Percentiles rank a stretch among this genome's conserved stretches.
phyloP scores from a whole-genome alignment of 1,284 basidiomycete species.

The Heterobasidion annosum region DNA sequence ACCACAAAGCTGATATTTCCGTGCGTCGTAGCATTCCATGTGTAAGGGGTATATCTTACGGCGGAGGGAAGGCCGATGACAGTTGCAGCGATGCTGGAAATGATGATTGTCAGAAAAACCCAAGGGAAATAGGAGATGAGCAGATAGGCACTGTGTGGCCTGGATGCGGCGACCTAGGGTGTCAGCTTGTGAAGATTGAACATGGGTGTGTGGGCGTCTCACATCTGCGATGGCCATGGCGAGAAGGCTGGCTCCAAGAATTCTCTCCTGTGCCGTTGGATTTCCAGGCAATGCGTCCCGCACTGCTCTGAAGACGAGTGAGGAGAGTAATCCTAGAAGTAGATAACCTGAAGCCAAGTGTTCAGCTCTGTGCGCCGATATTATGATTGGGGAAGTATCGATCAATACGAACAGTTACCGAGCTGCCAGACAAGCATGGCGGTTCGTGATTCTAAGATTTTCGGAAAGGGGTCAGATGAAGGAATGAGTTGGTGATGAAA shows the following conservation, averaged over 20 bases:
- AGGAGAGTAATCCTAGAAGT: conserved; percentile 56
- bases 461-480: conserved; percentile 21
- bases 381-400: background rate
- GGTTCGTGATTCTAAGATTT: conserved; percentile 38
- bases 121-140: background rate
- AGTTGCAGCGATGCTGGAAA: conserved; percentile 44
- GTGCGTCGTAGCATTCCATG: conserved; percentile 67
- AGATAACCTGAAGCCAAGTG: conserved; percentile 45
- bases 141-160: conserved; percentile 47
- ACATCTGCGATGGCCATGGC: conserved; percentile 71
- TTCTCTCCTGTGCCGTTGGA: conserved; percentile 58
- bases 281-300: conserved; percentile 52
- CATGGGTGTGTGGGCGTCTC: conserved; percentile 18
- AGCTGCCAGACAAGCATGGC: conserved; percentile 69
- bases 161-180: conserved; percentile 13
- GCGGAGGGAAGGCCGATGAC: conserved; percentile 48
- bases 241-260: conserved; percentile 54
- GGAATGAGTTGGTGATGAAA: conserved; percentile 67
- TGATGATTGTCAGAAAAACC: background rate
- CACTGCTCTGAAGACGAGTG: conserved; percentile 62
- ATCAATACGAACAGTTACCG: conserved; percentile 45
- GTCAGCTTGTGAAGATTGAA: conserved; percentile 16
- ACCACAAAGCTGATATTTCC: conserved; percentile 63
- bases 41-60: conserved; percentile 37
- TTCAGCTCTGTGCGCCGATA: background rate